phyloP scores from a whole-genome alignment of 768 basidiomycete genomes.

The Mrakia blollopis region DNA sequence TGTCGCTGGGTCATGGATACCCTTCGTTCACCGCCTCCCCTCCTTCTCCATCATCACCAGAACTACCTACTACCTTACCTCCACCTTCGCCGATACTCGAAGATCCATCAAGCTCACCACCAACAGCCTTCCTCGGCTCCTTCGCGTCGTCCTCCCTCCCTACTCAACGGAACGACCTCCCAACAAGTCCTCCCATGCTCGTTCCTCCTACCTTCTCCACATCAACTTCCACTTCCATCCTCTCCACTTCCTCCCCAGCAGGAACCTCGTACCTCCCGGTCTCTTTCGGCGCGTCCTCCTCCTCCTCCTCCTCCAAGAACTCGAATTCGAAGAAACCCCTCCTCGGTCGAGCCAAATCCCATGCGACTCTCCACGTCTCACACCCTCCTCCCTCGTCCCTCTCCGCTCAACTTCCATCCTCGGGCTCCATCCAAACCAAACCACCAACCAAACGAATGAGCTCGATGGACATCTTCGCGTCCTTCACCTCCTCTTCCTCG shows the following conservation, averaged over 20 bases:
- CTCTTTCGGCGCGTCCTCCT: neutral
- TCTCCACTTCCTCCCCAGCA: conserved; percentile 5
- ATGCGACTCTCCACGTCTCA: neutral
- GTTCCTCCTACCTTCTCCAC: neutral
- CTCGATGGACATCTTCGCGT: conserved; percentile 11
- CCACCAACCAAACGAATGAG: neutral
- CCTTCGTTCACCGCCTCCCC: neutral
- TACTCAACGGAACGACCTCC: neutral
- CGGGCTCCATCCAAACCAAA: neutral
- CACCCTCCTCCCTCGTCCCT: neutral
- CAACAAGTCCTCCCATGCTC: neutral
- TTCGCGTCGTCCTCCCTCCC: neutral
- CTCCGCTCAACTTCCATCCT: neutral
- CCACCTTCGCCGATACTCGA: neutral
- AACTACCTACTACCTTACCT: neutral
- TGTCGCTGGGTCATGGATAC: conserved; percentile 7
- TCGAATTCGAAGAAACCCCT: neutral
- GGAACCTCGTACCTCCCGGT: neutral
- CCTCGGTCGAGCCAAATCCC: neutral
- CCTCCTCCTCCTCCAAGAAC: neutral
- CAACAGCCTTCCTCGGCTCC: neutral
- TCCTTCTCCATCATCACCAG: neutral
- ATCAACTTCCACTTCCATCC: neutral
- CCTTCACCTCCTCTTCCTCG: neutral
- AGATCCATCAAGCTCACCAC: neutral